phyloP scores from a whole-genome alignment of 2,329 filamentous ascomycete genomes.

The Penicillium brasilianum region DNA sequence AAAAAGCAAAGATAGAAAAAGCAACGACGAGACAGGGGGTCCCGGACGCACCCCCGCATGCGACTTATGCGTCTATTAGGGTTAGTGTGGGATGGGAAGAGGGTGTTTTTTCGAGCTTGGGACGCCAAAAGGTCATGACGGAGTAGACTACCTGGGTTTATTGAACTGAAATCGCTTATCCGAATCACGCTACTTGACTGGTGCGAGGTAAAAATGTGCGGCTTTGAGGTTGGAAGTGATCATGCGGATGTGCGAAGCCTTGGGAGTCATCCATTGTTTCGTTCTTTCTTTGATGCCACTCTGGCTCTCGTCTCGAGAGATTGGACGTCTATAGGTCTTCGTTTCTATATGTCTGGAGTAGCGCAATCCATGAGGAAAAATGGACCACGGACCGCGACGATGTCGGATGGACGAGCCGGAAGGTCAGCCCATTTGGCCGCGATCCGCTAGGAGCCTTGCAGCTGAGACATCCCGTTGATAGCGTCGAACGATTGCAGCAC shows the following conservation, averaged over 20 bases:
- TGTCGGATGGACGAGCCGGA: constrained; percentile 17
- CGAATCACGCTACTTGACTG: constrained; percentile 10
- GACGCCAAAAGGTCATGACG: background rate
- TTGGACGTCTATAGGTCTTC: background rate
- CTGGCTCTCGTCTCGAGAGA: background rate
- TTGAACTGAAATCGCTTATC: background rate
- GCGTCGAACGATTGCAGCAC: constrained; percentile 22
- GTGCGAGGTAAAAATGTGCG: constrained; percentile 1
- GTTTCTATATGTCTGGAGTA: background rate
- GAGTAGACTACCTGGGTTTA: background rate
- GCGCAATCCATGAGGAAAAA: constrained; percentile 6
- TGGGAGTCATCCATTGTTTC: background rate
- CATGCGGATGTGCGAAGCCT: background rate
- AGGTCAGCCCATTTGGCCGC: constrained; percentile 17
- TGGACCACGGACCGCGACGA: constrained; percentile 8
- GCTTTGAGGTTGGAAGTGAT: background rate
- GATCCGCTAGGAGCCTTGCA: constrained; percentile 24
- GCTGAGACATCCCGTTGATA: constrained; percentile 24
- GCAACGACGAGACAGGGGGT: constrained; percentile 15
- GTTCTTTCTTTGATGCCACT: background rate
- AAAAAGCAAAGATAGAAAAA: constrained; percentile 9
- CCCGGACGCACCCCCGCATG: constrained; percentile 22
- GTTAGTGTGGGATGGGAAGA: background rate
- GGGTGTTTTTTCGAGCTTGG: background rate
- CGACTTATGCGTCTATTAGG: background rate